These are phyloP conservation scores for Linnemannia hyalina DNA, from an alignment of 192 early-diverging fungal genomes.

Conservation along the genomic window DNA sequence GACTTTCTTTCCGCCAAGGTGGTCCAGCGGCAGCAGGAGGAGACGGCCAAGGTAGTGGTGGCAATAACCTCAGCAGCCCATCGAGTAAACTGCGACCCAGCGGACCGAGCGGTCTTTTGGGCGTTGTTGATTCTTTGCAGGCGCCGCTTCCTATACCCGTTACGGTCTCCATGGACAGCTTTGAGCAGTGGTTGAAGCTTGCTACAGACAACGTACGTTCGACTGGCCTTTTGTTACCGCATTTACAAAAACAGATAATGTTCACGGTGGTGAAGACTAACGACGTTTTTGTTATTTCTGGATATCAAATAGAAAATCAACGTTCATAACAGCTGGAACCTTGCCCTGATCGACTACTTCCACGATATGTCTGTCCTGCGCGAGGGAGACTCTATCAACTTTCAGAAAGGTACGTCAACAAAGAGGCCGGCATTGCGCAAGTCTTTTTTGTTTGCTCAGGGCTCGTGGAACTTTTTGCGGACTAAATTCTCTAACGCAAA, in stretches of 20 bases:
- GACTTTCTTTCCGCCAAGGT: conserved; percentile 33
- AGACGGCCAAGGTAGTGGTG: conserved; percentile 9
- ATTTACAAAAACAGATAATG: not conserved
- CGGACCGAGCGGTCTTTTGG: conserved; percentile 38
- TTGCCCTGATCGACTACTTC: conserved; percentile 98
- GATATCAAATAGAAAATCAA: conserved; percentile 87
- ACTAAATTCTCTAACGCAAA: not conserved
- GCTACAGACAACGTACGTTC: conserved; percentile 89
- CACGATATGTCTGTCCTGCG: conserved; percentile 93
- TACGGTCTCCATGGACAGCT: conserved; percentile 58
- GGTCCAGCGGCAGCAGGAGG: not conserved
- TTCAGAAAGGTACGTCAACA: conserved; percentile 75
- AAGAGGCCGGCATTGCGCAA: not conserved
- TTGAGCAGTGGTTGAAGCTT: conserved; percentile 98
- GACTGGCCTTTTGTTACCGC: not conserved
- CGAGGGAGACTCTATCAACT: conserved; percentile 98
- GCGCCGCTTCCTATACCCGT: conserved; percentile 33
- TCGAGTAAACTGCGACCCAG: conserved; percentile 42
- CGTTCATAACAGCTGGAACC: conserved; percentile 93
- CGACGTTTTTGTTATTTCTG: not conserved
- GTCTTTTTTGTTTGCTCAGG: not conserved
- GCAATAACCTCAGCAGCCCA: conserved; percentile 24
- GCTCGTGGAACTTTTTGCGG: not conserved
- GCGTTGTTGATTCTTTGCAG: conserved; percentile 39
- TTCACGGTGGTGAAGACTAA: not conserved